Conservation (phyloP, 345 rosid species). For the Psidium guajava region DNA sequence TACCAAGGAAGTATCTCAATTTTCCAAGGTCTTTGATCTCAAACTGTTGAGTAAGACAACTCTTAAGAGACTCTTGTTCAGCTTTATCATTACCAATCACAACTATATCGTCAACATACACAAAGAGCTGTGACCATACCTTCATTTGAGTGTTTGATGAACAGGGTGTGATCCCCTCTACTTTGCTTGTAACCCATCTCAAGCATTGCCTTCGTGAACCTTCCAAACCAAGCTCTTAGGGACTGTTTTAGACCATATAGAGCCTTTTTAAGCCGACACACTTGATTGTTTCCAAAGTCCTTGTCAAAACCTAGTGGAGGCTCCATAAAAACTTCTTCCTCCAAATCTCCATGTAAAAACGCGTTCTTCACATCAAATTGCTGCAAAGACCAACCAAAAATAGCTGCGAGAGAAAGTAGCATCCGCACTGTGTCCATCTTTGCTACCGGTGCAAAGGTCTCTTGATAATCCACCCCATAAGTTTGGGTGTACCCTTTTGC, state of each 20-base stretch:
- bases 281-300: neutral
- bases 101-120: neutral
- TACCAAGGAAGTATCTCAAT: too few species aligned
- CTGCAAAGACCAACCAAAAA: neutral
- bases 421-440: neutral
- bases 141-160: neutral
- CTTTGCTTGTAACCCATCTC: neutral
- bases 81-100: neutral
- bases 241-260: too few species aligned
- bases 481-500: neutral
- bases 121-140: too few species aligned
- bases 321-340: neutral
- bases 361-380: neutral
- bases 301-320: neutral
- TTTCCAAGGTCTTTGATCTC: too few species aligned
- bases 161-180: neutral
- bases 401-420: neutral
- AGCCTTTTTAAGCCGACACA: neutral
- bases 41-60: too few species aligned
- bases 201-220: neutral
- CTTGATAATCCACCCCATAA: neutral
- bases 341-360: too few species aligned
- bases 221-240: neutral
- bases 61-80: too few species aligned
- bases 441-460: neutral